A percentile compares a stretch with the other conserved stretches of the same genome.
These are phyloP conservation scores for Sporisorium exsertum DNA, from an alignment of 1,284 basidiomycete species.

Conservation along the genomic window DNA sequence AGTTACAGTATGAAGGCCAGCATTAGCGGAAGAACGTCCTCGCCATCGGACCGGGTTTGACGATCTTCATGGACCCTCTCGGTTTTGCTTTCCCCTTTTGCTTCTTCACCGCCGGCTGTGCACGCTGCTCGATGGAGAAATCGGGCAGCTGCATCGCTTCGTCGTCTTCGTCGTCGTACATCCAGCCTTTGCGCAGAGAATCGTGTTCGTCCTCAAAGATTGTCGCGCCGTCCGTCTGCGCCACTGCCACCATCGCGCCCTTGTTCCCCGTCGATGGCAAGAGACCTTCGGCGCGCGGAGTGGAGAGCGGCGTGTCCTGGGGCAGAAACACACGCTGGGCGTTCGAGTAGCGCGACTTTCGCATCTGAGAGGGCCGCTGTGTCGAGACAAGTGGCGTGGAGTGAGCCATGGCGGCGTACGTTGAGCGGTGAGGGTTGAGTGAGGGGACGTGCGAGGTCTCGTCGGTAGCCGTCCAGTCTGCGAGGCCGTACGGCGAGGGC, in stretches of 20 bases:
- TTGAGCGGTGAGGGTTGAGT: conserved; percentile 7
- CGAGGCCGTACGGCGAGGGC: conserved; percentile 30
- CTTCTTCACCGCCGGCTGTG: conserved; percentile 9
- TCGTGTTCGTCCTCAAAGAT: conserved; percentile 38
- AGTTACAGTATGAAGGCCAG: not conserved
- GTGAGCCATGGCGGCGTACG: conserved; percentile 6
- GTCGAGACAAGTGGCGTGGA: conserved; percentile 29
- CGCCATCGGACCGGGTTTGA: conserved; percentile 44
- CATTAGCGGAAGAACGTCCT: conserved; percentile 33
- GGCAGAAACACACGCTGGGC: conserved; percentile 24
- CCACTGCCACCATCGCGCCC: not conserved
- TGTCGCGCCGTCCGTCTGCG: not conserved
- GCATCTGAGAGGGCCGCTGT: not conserved
- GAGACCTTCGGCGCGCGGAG: conserved; percentile 7
- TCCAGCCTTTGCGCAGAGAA: conserved; percentile 33
- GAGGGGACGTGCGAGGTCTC: conserved; percentile 39
- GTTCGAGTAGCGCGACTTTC: conserved; percentile 36
- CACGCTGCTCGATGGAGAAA: conserved; percentile 32
- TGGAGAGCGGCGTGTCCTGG: not conserved
- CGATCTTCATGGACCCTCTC: conserved; percentile 22
- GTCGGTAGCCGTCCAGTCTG: conserved; percentile 44
- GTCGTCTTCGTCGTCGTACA: conserved; percentile 28
- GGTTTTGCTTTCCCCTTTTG: conserved; percentile 16
- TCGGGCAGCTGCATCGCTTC: conserved; percentile 26
- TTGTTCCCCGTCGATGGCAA: not conserved